Percentiles rank a stretch among this genome's conserved stretches.
phyloP scores from a whole-genome alignment of 1,139 yeast genomes.

The Lizanozyma gosingica region DNA sequence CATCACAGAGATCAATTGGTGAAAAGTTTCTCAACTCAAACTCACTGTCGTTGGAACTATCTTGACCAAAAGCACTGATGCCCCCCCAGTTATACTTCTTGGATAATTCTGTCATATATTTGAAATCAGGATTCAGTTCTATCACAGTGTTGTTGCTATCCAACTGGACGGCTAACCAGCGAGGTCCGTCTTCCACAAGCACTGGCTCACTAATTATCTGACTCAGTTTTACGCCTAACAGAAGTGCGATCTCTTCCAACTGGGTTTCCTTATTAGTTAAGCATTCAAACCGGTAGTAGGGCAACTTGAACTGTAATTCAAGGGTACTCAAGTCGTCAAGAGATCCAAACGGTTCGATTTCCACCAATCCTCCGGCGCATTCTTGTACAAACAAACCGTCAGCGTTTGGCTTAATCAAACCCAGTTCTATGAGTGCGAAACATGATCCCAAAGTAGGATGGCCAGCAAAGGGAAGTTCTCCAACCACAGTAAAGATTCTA shows the following conservation, averaged over 20 bases:
- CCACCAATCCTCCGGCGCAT: constrained; percentile 35
- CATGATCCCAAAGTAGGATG: constrained; percentile 52
- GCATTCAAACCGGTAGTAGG: neutral
- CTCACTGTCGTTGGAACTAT: constrained; percentile 9
- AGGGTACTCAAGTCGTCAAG: neutral
- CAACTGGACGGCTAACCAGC: constrained; percentile 29
- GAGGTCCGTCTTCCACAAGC: constrained; percentile 29
- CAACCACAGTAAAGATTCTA: constrained; percentile 37
- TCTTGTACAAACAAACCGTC: constrained; percentile 28
- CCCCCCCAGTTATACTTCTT: constrained; percentile 20
- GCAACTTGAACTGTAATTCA: neutral
- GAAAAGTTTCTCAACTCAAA: constrained; percentile 33
- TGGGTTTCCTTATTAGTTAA: neutral
- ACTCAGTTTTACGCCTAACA: neutral
- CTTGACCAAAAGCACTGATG: constrained; percentile 26
- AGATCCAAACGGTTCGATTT: constrained; percentile 10
- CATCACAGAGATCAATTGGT: constrained; percentile 23
- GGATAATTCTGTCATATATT: constrained; percentile 12
- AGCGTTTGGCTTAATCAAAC: constrained; percentile 12
- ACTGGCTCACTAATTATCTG: constrained; percentile 11
- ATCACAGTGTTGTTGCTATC: constrained; percentile 19
- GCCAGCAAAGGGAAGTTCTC: constrained; percentile 51
- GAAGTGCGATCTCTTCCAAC: neutral
- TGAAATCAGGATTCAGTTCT: constrained; percentile 19
- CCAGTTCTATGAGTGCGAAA: constrained; percentile 30